Evolutionary conservation across 352 stramenopile genomes (phyloP), one percentile per base, ranked within the genome.

Genomic region (Phytopythium litorale): DNA sequence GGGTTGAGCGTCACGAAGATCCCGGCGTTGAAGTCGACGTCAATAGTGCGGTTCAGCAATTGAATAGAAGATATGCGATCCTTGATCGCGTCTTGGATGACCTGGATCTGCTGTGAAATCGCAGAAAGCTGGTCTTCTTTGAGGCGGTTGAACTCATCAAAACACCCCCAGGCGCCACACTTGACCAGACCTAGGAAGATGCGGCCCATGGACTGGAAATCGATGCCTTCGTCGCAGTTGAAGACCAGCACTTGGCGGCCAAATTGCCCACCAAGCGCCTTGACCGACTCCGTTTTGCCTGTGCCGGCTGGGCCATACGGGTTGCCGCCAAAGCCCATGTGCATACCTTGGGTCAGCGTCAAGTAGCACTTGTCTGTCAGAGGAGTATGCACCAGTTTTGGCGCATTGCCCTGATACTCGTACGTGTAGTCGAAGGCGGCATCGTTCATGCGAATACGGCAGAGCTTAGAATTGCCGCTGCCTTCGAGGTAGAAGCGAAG

Each of bases 1-100:
- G 94, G 94, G 51, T 98, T 98, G 43, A 98, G 73, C n/a, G 94
- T 98, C 30, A 98, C 93, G 58, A 98, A 98, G 65, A 98, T 98
- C 25, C 94, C 94, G 16, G 91, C 86, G 63, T 98, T 98, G 52
- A 93, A 89, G 61, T 98, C 83, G 11, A 98, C 91, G 52, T 96
- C 80, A 18, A 98, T 79, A 1, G 72, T 72, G 12, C 81, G 74
- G 25, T 89, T 94, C 19, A 98, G 72, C 16, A 98, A 67, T 33
- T 85, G 74, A 50, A 98, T 89, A 0, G 63, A 81, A 7, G 59
- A 64, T 35, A 73, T 74, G 45, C 84, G 73, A 30, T 92, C 86
- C 65, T 97, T 98, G 57, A 98, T 97, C 0, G 92, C 93, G 60
- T 97, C 88, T 70, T 98, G 90, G 57, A 98, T 98, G 19, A 97